Evolutionary conservation across 176 grass and related monocot species (phyloP).

Genomic region (Saccharum spontaneum): DNA sequence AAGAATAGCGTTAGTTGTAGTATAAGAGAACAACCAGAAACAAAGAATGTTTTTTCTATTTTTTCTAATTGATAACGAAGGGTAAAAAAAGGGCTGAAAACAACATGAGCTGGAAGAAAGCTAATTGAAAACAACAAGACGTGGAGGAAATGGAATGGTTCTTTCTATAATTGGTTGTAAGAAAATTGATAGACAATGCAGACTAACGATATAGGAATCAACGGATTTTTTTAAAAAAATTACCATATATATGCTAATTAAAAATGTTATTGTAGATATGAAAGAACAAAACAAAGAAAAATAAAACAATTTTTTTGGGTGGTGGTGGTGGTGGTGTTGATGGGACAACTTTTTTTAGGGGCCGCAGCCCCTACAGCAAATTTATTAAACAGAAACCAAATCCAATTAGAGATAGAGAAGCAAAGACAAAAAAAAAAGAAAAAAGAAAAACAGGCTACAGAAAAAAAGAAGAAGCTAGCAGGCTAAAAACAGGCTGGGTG

Average conservation of each 20-base stretch:
- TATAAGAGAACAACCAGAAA: neutral
- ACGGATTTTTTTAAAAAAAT: neutral
- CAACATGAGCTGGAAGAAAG: neutral
- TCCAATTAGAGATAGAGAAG: too few species aligned
- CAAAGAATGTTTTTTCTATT: neutral
- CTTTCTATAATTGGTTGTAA: neutral
- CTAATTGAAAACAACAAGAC: neutral
- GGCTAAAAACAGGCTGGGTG: neutral
- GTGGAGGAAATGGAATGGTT: neutral
- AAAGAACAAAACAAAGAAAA: neutral
- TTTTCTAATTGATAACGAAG: neutral
- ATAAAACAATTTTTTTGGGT: too few species aligned
- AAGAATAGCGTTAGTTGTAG: neutral
- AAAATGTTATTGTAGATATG: neutral
- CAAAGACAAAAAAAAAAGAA: too few species aligned
- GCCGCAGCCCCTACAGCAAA: too few species aligned
- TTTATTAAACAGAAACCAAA: too few species aligned
- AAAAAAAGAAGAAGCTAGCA: too few species aligned
- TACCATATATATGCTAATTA: neutral
- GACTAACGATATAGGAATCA: neutral
- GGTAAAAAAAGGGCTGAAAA: neutral
- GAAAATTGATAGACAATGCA: neutral
- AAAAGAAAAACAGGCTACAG: too few species aligned
- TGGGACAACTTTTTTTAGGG: too few species aligned
- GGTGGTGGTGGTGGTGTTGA: neutral